phyloP scores from a whole-genome alignment of 352 stramenopile species.

The Phytophthora pisi region DNA sequence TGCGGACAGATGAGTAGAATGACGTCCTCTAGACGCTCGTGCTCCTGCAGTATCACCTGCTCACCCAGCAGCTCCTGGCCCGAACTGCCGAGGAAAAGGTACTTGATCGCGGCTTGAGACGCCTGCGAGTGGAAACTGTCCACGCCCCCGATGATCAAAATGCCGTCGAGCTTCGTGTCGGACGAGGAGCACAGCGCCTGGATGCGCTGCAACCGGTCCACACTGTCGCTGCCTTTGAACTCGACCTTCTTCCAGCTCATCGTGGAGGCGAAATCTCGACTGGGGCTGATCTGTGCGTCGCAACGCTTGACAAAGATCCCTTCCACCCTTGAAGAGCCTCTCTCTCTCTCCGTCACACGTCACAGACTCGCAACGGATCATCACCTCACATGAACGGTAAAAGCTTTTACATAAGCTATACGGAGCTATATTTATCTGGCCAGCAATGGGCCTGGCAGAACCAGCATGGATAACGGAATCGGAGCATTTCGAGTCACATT shows the following conservation, averaged over 20 bases:
- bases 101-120: conserved; percentile 75
- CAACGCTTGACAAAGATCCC: conserved; percentile 28
- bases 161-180: conserved; percentile 40
- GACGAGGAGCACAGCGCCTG: conserved; percentile 51
- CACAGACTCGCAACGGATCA: conserved; percentile 14
- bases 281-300: background rate
- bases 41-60: conserved; percentile 72
- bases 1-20: conserved; percentile 60
- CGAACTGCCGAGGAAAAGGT: conserved; percentile 71
- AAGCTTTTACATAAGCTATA: conserved; percentile 11
- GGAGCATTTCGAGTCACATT: conserved; percentile 3
- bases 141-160: conserved; percentile 73
- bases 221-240: conserved; percentile 63
- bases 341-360: conserved; percentile 1
- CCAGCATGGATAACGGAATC: no score
- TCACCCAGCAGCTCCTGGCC: conserved; percentile 75
- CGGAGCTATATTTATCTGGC: conserved; percentile 12
- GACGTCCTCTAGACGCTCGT: conserved; percentile 73
- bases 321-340: conserved; percentile 25
- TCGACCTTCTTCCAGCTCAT: conserved; percentile 66
- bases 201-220: conserved; percentile 54
- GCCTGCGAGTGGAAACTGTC: conserved; percentile 70
- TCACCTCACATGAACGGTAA: background rate
- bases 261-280: background rate
- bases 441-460: conserved; percentile 19